Percentiles rank a stretch among this genome's conserved stretches.
phyloP scores from a whole-genome alignment of 805 yeast species.

The Candida palmyrensis region DNA sequence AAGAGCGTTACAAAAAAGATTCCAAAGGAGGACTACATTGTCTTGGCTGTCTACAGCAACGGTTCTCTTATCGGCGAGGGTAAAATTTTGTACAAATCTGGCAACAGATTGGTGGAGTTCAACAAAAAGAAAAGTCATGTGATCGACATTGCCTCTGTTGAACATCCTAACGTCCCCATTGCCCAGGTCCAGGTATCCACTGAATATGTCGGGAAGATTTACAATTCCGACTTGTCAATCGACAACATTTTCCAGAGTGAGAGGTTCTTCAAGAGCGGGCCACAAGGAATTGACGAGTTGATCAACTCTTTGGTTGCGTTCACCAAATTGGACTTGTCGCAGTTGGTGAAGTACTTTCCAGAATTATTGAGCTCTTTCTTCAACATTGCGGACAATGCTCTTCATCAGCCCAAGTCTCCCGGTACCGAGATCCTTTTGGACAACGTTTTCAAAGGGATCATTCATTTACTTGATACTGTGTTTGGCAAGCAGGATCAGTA shows the following conservation, averaged over 20 bases:
- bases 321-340: constrained; percentile 48
- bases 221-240: constrained; percentile 53
- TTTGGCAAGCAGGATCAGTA: constrained; percentile 65
- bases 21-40: constrained; percentile 48
- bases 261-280: constrained; percentile 37
- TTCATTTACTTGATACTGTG: constrained; percentile 57
- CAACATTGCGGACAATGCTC: constrained; percentile 24
- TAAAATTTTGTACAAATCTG: constrained; percentile 44
- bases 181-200: constrained; percentile 52
- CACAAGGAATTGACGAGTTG: constrained; percentile 39
- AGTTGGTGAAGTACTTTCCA: constrained; percentile 58
- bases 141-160: constrained; percentile 39
- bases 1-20: constrained; percentile 28
- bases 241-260: constrained; percentile 53
- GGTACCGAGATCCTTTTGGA: constrained; percentile 28
- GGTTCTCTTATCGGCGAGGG: constrained; percentile 61
- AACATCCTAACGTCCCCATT: constrained; percentile 30
- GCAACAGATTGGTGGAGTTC: constrained; percentile 44
- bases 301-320: constrained; percentile 44
- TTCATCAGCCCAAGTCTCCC: constrained; percentile 17
- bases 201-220: constrained; percentile 64
- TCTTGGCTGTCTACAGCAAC: constrained; percentile 55
- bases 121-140: constrained; percentile 36
- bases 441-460: constrained; percentile 47
- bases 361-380: constrained; percentile 40